Conservation (phyloP, 441 rosid genomes). For the Gossypium gossypioides region DNA sequence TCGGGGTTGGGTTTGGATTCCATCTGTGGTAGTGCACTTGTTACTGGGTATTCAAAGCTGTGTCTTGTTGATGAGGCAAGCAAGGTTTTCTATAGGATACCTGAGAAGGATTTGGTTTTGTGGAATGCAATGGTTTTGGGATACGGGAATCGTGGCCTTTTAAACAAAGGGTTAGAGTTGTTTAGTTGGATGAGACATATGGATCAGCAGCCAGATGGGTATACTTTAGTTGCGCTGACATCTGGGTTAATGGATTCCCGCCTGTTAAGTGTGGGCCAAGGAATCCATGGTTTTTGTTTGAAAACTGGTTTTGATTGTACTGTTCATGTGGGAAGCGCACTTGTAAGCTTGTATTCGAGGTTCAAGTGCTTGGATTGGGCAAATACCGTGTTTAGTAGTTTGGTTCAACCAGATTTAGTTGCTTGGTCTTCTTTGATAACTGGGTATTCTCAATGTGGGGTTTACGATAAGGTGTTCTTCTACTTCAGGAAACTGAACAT, state of each 20-base stretch:
- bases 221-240: conserved; percentile 52
- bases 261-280: conserved; percentile 37
- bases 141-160: conserved; percentile 40
- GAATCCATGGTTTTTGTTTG: conserved; percentile 60
- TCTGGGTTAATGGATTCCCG: conserved; percentile 40
- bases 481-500: conserved; percentile 37
- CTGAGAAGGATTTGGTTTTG: conserved; percentile 57
- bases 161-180: conserved; percentile 40
- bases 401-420: conserved; percentile 57
- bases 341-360: conserved; percentile 67
- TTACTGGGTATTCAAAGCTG: conserved; percentile 57
- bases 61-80: conserved; percentile 42
- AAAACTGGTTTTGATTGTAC: conserved; percentile 45
- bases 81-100: conserved; percentile 34
- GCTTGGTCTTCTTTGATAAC: conserved; percentile 69
- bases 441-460: conserved; percentile 51
- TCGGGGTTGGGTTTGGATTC: conserved; percentile 57
- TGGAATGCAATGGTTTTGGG: conserved; percentile 72
- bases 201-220: conserved; percentile 53
- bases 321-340: conserved; percentile 49
- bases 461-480: conserved; percentile 39
- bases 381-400: conserved; percentile 31
- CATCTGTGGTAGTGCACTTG: conserved; percentile 51
- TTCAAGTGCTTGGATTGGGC: conserved; percentile 52
- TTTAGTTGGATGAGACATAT: conserved; percentile 40